phyloP scores from a whole-genome alignment of 192 early-diverging fungal genomes.

The Umbelopsis vinacea region DNA sequence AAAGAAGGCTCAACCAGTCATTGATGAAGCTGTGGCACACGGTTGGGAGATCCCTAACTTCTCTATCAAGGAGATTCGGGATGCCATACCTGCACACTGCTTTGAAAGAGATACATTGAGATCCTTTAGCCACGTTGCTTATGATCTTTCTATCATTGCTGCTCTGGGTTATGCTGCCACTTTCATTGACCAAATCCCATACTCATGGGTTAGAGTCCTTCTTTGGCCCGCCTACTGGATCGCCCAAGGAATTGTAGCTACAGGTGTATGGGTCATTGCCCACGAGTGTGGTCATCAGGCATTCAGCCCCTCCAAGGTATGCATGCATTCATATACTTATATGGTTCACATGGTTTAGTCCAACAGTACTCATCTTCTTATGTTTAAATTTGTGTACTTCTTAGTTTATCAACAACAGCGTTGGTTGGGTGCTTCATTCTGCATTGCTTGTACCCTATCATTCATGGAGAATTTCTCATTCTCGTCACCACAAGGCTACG shows the following conservation, averaged over 20 bases:
- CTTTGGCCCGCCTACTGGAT: conserved; percentile 87
- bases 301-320: conserved; percentile 79
- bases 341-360: not conserved
- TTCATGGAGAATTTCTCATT: conserved; percentile 92
- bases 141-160: conserved; percentile 74
- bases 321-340: not conserved
- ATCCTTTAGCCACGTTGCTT: conserved; percentile 79
- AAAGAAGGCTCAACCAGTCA: conserved; percentile 19
- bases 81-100: conserved; percentile 89
- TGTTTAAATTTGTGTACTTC: not conserved
- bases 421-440: conserved; percentile 90
- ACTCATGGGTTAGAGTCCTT: conserved; percentile 43
- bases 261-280: conserved; percentile 88
- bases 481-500: conserved; percentile 91
- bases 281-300: conserved; percentile 95
- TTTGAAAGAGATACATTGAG: conserved; percentile 84
- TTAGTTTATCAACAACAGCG: conserved; percentile 78
- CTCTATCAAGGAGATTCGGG: conserved; percentile 84
- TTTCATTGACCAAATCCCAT: conserved; percentile 55
- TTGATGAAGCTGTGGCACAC: conserved; percentile 44
- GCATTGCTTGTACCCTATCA: conserved; percentile 90
- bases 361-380: not conserved
- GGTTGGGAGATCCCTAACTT: conserved; percentile 69
- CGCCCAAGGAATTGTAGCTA: conserved; percentile 80
- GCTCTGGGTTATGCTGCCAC: conserved; percentile 71